These are phyloP conservation scores for Ustilago xerochloae DNA, from an alignment of 1,284 basidiomycete genomes.

Conservation along the genomic window DNA sequence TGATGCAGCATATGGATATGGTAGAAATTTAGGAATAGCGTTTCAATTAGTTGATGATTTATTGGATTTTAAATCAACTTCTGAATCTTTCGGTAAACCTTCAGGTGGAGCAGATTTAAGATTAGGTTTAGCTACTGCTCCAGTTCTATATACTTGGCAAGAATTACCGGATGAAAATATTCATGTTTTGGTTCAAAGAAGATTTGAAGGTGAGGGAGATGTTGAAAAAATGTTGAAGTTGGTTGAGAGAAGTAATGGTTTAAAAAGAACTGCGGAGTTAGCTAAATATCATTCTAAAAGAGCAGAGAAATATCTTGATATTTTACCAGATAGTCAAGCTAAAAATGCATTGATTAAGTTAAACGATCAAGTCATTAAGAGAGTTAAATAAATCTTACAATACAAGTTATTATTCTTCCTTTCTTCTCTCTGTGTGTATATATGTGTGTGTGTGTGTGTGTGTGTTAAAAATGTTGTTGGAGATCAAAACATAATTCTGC, in stretches of 20 bases:
- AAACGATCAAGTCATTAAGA: slow-evolving; percentile 58
- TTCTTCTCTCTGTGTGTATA: not conserved
- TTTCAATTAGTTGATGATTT: slow-evolving; percentile 89
- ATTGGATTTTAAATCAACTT: slow-evolving; percentile 81
- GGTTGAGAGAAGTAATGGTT: slow-evolving; percentile 54
- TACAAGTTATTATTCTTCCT: not conserved
- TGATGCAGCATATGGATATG: slow-evolving; percentile 92
- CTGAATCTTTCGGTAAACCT: slow-evolving; percentile 81
- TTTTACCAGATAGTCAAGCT: slow-evolving; percentile 58
- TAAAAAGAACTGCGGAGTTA: slow-evolving; percentile 60
- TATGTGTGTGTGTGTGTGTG: not conserved
- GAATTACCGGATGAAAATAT: slow-evolving; percentile 76
- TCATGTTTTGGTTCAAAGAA: slow-evolving; percentile 81
- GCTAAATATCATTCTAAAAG: slow-evolving; percentile 59
- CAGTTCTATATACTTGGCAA: slow-evolving; percentile 93
- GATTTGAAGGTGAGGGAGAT: slow-evolving; percentile 85
- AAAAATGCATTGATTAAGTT: slow-evolving; percentile 57
- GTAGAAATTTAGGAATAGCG: slow-evolving; percentile 81
- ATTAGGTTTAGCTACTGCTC: slow-evolving; percentile 88
- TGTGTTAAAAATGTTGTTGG: slow-evolving; percentile 3
- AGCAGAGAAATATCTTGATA: slow-evolving; percentile 46
- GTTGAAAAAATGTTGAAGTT: slow-evolving; percentile 74
- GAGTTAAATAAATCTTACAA: slow-evolving; percentile 48
- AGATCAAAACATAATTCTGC: slow-evolving; percentile 35
- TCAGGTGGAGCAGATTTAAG: slow-evolving; percentile 83